These are phyloP conservation scores for Petrea volubilis DNA, from an alignment of 257 asterid genomes.

Conservation along the genomic window DNA sequence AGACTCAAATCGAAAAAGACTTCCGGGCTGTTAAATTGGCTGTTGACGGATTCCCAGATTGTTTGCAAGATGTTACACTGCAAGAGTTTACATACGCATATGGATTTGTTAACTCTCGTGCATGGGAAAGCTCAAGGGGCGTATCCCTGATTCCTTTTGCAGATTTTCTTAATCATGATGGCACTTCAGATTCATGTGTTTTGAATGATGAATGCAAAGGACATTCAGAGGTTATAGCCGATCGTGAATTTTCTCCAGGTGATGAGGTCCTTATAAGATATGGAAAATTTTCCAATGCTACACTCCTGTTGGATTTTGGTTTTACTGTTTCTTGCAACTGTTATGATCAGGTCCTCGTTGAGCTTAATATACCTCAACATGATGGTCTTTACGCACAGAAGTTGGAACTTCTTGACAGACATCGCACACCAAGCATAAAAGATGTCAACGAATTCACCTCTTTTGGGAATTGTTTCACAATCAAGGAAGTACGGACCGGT, in stretches of 20 bases:
- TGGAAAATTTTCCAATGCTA: constrained; percentile 73
- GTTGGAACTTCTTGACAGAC: constrained; percentile 54
- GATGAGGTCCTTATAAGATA: constrained; percentile 81
- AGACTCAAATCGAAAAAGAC: constrained; percentile 49
- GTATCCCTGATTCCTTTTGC: constrained; percentile 87
- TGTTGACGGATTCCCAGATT: constrained; percentile 40
- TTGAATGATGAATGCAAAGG: constrained; percentile 51
- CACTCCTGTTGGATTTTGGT: constrained; percentile 80
- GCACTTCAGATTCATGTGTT: constrained; percentile 55
- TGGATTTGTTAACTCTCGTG: constrained; percentile 80
- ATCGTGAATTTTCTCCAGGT: constrained; percentile 60
- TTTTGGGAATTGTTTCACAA: constrained; percentile 51
- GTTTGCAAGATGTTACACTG: constrained; percentile 39
- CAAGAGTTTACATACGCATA: constrained; percentile 64
- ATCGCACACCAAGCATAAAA: constrained; percentile 39
- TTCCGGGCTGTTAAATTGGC: constrained; percentile 50
- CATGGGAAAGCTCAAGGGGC: constrained; percentile 83
- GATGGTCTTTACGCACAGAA: constrained; percentile 59
- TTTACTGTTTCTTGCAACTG: constrained; percentile 63
- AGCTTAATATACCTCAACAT: constrained; percentile 48
- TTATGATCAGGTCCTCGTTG: constrained; percentile 61
- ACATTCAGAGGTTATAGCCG: constrained; percentile 80
- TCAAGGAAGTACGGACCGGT: constrained; percentile 60
- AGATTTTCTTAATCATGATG: constrained; percentile 78
- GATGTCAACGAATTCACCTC: constrained; percentile 48